Percentiles rank a stretch among this genome's conserved stretches.
These are phyloP conservation scores for Hypoxylon rubiginosum DNA, from an alignment of 2,329 filamentous ascomycete species.

Conservation along the genomic window DNA sequence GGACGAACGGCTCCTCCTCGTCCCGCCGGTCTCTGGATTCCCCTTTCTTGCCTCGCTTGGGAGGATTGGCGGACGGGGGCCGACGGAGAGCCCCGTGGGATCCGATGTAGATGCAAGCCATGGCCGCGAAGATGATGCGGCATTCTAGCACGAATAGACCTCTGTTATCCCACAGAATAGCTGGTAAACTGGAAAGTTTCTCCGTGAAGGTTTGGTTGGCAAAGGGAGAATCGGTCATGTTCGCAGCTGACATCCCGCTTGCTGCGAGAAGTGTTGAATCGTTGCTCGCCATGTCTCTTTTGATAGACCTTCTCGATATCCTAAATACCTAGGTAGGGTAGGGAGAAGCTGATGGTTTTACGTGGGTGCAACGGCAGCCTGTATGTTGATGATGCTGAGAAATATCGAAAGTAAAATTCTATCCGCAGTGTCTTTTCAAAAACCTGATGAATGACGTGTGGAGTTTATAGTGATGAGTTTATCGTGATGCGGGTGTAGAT, in stretches of 20 bases:
- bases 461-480: background rate
- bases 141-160: constrained; percentile 62
- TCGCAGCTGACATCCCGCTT: constrained; percentile 45
- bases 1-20: constrained; percentile 66
- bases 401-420: background rate
- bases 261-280: constrained; percentile 40
- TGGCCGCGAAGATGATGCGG: constrained; percentile 72
- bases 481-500: no score
- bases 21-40: constrained; percentile 64
- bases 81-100: constrained; percentile 87
- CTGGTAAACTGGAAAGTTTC: constrained; percentile 49
- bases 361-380: background rate
- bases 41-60: constrained; percentile 64
- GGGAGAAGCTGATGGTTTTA: background rate
- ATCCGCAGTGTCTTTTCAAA: background rate
- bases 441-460: background rate
- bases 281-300: constrained; percentile 44
- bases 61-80: constrained; percentile 80
- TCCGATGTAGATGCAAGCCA: constrained; percentile 87
- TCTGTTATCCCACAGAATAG: constrained; percentile 48
- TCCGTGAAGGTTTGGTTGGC: constrained; percentile 50
- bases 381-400: background rate
- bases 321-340: background rate
- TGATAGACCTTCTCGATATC: no score
- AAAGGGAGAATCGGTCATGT: constrained; percentile 34